Conservation (phyloP, 257 asterid genomes). For the Agastache rugosa region DNA sequence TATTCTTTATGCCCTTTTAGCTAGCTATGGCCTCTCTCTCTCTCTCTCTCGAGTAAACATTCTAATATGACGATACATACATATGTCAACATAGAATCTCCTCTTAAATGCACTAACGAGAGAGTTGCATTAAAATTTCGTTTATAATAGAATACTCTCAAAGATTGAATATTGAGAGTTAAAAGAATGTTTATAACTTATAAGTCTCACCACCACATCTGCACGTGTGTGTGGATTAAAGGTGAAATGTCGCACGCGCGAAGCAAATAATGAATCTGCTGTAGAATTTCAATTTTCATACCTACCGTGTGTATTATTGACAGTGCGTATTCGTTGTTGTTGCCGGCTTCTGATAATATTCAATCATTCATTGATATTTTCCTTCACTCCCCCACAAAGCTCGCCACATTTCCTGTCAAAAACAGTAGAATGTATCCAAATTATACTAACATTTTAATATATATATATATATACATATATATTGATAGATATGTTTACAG, state of each 20-base stretch:
- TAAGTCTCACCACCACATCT: too few species aligned
- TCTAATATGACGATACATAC: too few species aligned
- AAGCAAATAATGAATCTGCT: too few species aligned
- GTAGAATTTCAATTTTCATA: neutral
- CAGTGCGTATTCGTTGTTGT: slow-evolving; percentile 22
- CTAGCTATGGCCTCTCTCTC: neutral
- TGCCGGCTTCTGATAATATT: slow-evolving; percentile 14
- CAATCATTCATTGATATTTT: slow-evolving; percentile 30
- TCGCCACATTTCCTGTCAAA: slow-evolving; percentile 31
- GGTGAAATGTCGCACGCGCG: too few species aligned
- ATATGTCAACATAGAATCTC: too few species aligned
- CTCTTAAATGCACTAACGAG: too few species aligned
- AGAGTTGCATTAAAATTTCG: too few species aligned
- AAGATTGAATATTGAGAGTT: too few species aligned
- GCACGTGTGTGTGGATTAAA: too few species aligned
- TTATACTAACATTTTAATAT: neutral
- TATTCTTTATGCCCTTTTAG: slow-evolving; percentile 22
- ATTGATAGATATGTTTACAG: neutral
- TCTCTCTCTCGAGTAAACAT: neutral
- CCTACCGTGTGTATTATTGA: neutral
- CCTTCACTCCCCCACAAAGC: slow-evolving; percentile 27
- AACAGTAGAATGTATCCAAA: slow-evolving; percentile 4
- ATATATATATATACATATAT: too few species aligned
- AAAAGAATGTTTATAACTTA: too few species aligned
- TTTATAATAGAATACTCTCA: too few species aligned